phyloP scores from a whole-genome alignment of 2,329 filamentous ascomycete species.

The Drechslerella coelobrocha region DNA sequence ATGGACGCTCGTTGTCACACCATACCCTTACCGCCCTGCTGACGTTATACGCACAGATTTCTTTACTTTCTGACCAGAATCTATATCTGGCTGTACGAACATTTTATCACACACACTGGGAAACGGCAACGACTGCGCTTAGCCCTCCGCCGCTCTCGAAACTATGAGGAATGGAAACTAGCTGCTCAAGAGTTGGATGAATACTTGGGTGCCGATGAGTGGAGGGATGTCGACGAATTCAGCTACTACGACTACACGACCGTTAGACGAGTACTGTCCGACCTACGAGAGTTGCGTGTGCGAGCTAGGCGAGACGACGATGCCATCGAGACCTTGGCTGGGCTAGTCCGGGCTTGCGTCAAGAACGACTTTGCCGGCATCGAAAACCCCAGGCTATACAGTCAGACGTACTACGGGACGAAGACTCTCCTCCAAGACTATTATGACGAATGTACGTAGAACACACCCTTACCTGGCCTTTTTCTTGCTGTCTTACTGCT shows the following conservation, averaged over 20 bases:
- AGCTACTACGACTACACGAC: constrained; percentile 89
- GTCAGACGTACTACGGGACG: constrained; percentile 97
- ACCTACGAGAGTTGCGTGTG: constrained; percentile 71
- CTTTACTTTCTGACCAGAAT: constrained; percentile 81
- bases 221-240: constrained; percentile 79
- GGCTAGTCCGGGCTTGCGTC: constrained; percentile 83
- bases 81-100: constrained; percentile 93
- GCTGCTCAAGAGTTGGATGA: constrained; percentile 80
- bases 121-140: constrained; percentile 73
- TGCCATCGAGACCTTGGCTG: constrained; percentile 76
- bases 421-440: constrained; percentile 92
- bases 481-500: neutral
- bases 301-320: constrained; percentile 65
- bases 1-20: neutral
- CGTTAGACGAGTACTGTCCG: constrained; percentile 75
- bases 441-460: constrained; percentile 76
- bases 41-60: constrained; percentile 57
- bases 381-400: constrained; percentile 93
- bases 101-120: constrained; percentile 88
- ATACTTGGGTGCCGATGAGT: constrained; percentile 79
- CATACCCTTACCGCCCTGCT: constrained; percentile 1
- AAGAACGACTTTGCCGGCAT: constrained; percentile 98
- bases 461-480: neutral
- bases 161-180: constrained; percentile 81
- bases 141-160: constrained; percentile 73